phyloP scores from a whole-genome alignment of 2,329 filamentous ascomycete genomes.

The Fusarium sp. region DNA sequence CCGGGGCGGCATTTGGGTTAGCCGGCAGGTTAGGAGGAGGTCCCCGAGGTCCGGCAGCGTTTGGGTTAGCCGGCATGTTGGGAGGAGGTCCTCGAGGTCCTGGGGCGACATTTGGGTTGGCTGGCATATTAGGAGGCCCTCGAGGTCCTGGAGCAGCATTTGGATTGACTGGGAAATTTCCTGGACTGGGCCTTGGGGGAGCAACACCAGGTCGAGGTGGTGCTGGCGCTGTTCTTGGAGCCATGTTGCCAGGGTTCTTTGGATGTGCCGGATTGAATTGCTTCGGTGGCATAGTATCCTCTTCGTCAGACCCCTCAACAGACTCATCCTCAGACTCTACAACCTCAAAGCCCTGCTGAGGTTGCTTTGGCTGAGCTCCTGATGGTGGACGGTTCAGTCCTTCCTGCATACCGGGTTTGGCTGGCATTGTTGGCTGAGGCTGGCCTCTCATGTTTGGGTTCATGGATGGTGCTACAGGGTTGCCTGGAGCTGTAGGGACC shows the following conservation, averaged over 20 bases:
- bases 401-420: background rate
- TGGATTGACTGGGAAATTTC: background rate
- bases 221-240: background rate
- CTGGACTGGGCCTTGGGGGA: background rate
- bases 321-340: background rate
- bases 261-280: background rate
- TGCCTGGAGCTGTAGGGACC: background rate
- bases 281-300: background rate
- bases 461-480: background rate
- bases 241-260: background rate
- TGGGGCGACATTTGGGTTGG: background rate
- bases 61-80: background rate
- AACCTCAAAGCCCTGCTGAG: background rate
- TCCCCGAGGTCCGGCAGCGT: background rate
- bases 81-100: background rate
- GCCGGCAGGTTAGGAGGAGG: background rate
- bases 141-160: background rate
- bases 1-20: background rate
- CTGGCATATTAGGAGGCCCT: background rate
- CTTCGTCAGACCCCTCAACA: background rate
- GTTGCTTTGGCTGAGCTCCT: conserved; percentile 2
- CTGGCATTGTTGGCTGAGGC: background rate
- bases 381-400: background rate
- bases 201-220: background rate
- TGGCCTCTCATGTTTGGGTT: conserved; percentile 10